phyloP scores from a whole-genome alignment of 371 early-diverging fungal genomes.

The Lichtheimia hyalospora region DNA sequence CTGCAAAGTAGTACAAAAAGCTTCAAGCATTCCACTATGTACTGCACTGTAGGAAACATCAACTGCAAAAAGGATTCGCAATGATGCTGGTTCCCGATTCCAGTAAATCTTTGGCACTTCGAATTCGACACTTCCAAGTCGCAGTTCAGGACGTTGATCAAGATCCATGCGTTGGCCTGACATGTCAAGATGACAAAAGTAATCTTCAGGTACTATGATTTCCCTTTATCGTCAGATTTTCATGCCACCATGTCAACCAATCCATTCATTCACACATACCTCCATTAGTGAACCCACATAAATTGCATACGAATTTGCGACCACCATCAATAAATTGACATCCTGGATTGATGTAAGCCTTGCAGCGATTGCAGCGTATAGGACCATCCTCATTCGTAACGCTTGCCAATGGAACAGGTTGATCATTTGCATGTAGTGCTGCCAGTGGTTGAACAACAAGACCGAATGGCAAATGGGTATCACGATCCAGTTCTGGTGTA shows the following conservation, averaged over 20 bases:
- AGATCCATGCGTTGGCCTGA: slow-evolving; percentile 83
- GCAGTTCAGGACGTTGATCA: slow-evolving; percentile 88
- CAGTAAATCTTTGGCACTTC: slow-evolving; percentile 80
- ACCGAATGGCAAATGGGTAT: slow-evolving; percentile 83
- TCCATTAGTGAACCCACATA: slow-evolving; percentile 87
- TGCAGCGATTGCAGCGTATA: slow-evolving; percentile 88
- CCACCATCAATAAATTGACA: slow-evolving; percentile 89
- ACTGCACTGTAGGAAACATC: slow-evolving; percentile 89
- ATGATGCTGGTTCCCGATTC: slow-evolving; percentile 65
- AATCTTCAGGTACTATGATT: slow-evolving; percentile 70
- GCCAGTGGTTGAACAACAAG: slow-evolving; percentile 92
- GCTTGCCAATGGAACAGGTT: slow-evolving; percentile 36
- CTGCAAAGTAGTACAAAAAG: slow-evolving; percentile 64
- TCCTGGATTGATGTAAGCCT: slow-evolving; percentile 92
- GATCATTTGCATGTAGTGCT: slow-evolving; percentile 71
- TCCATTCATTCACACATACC: slow-evolving; percentile 49
- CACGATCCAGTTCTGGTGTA: slow-evolving; percentile 73
- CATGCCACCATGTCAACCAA: background rate
- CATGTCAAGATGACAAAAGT: slow-evolving; percentile 94
- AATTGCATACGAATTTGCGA: slow-evolving; percentile 87
- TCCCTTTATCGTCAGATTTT: background rate
- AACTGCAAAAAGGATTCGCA: slow-evolving; percentile 85
- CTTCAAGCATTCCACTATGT: slow-evolving; percentile 78
- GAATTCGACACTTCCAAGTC: slow-evolving; percentile 88
- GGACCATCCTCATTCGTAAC: slow-evolving; percentile 67